phyloP scores from a whole-genome alignment of 305 asterid species.

The Solanum chacoense region DNA sequence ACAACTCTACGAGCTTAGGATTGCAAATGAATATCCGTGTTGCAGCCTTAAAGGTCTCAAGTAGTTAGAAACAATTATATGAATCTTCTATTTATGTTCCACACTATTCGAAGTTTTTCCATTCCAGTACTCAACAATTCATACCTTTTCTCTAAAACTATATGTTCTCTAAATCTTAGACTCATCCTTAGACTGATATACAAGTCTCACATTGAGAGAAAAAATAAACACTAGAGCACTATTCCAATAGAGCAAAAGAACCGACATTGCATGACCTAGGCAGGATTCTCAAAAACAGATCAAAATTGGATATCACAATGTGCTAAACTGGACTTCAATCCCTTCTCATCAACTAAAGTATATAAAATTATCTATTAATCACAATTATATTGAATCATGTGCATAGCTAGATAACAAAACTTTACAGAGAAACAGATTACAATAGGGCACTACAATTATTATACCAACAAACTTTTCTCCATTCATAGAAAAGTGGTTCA shows the following conservation, averaged over 20 bases:
- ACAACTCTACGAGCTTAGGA: too few species aligned
- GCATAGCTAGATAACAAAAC: background rate
- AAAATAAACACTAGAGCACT: background rate
- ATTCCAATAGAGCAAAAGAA: background rate
- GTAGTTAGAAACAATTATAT: background rate
- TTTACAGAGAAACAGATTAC: background rate
- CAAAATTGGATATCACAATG: background rate
- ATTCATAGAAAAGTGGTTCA: background rate
- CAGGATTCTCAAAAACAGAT: background rate
- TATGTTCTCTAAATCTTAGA: background rate
- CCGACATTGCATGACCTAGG: background rate
- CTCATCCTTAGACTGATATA: background rate
- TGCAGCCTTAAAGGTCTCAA: background rate
- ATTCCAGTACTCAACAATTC: background rate
- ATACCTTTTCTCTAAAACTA: background rate
- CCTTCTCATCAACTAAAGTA: background rate
- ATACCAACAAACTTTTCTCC: background rate
- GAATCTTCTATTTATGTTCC: background rate
- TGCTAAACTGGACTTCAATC: background rate
- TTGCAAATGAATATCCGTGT: too few species aligned
- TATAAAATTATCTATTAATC: background rate
- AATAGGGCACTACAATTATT: background rate
- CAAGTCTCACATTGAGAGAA: background rate
- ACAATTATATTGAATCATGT: background rate
- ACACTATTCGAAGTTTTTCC: background rate